Evolutionary conservation across 2,329 filamentous ascomycete species (phyloP).

Genomic region (Aspergillus calidoustus): DNA sequence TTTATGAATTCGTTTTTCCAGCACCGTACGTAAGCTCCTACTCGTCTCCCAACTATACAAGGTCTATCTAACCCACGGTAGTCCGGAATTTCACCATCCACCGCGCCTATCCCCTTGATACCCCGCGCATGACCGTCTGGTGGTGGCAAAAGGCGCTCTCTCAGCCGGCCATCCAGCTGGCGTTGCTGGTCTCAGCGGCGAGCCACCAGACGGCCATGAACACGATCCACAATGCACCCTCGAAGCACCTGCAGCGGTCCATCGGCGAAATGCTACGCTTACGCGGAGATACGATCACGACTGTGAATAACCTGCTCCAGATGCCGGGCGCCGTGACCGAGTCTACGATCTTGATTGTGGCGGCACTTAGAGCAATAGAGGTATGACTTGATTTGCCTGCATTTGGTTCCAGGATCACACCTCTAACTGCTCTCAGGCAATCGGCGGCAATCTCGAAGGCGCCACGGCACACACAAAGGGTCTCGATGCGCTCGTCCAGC

Average conservation of each 20-base stretch:
- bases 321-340: neutral
- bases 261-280: neutral
- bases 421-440: neutral
- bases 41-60: too few relatives aligned
- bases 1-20: slow-evolving; percentile 13
- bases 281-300: slow-evolving; percentile 3
- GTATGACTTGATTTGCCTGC: slow-evolving; percentile 4
- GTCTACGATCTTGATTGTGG: slow-evolving; percentile 4
- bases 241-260: neutral
- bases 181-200: slow-evolving; percentile 1
- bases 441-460: neutral
- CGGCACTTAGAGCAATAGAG: slow-evolving; percentile 1
- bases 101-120: slow-evolving; percentile 1
- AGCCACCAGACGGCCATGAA: slow-evolving; percentile 7
- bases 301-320: neutral
- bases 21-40: neutral
- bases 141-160: slow-evolving; percentile 10
- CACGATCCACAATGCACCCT: neutral
- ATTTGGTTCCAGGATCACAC: too few relatives aligned
- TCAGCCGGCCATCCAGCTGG: slow-evolving; percentile 8
- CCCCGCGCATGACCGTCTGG: slow-evolving; percentile 4
- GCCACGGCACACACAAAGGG: neutral
- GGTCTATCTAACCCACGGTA: neutral
- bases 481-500: neutral
- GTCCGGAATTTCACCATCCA: slow-evolving; percentile 6